Conservation (phyloP, 2,329 filamentous ascomycete genomes). For the Pseudodiploospora longispora region DNA sequence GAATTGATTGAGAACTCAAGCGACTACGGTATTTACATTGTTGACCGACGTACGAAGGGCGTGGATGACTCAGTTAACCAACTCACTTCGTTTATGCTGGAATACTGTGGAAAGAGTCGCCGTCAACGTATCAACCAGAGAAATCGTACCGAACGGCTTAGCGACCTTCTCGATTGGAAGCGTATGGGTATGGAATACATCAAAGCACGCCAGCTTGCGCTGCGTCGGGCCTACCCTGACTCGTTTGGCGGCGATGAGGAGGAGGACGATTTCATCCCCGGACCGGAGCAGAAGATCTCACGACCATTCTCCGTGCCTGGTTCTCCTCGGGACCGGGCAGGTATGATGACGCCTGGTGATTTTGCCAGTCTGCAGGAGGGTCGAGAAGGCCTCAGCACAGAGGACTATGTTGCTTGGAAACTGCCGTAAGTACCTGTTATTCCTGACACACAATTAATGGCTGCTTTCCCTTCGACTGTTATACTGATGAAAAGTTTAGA, state of each 20-base stretch:
- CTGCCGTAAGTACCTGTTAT: conserved; percentile 66
- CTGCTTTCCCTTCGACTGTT: background rate
- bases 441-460: background rate
- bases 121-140: conserved; percentile 98
- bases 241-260: conserved; percentile 77
- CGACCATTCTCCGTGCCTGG: conserved; percentile 90
- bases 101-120: conserved; percentile 87
- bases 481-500: conserved; percentile 36
- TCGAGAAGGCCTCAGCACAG: conserved; percentile 83
- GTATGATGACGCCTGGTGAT: conserved; percentile 99
- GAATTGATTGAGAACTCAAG: conserved; percentile 96
- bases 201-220: conserved; percentile 87
- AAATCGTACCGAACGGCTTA: conserved; percentile 90
- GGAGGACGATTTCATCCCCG: conserved; percentile 84
- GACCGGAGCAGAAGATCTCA: conserved; percentile 90
- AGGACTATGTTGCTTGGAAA: conserved; percentile 98
- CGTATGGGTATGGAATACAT: conserved; percentile 99
- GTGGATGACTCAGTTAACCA: conserved; percentile 97
- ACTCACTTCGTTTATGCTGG: conserved; percentile 78
- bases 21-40: conserved; percentile 98
- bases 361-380: conserved; percentile 95
- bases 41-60: conserved; percentile 89
- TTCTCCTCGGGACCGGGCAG: conserved; percentile 79
- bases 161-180: conserved; percentile 97
- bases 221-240: conserved; percentile 82